These are phyloP conservation scores for Ceratobasidium sp. DNA, from an alignment of 1,284 basidiomycete genomes.

Conservation along the genomic window DNA sequence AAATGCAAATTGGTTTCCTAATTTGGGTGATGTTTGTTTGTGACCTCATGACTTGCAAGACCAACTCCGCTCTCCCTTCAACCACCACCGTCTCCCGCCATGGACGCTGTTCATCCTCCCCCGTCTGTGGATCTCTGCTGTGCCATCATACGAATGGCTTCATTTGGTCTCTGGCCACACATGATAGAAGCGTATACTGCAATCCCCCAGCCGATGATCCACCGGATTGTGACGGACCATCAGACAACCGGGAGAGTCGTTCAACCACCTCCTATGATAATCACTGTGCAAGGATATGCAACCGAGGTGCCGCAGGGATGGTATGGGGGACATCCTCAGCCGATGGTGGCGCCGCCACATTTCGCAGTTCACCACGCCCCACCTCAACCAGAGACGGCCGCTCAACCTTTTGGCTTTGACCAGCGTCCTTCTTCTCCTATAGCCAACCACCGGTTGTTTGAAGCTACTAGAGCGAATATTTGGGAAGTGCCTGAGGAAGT, in stretches of 20 bases:
- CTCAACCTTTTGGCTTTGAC: neutral
- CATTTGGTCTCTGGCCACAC: neutral
- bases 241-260: neutral
- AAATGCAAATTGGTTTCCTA: no score
- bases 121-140: neutral
- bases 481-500: neutral
- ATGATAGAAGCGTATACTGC: neutral
- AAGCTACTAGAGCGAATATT: neutral
- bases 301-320: neutral
- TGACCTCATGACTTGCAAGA: neutral
- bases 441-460: neutral
- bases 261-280: neutral
- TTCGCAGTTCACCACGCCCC: neutral
- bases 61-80: neutral
- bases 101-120: neutral
- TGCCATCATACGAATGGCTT: neutral
- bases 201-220: conserved; percentile 7
- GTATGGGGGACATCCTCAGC: neutral
- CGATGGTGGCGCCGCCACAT: conserved; percentile 15
- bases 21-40: conserved; percentile 1
- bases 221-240: neutral
- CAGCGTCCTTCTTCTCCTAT: neutral
- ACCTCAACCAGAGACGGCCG: neutral
- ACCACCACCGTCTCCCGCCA: neutral
- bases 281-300: neutral